phyloP scores from a whole-genome alignment of 176 grass and related monocot genomes.

The Carex kokanica region DNA sequence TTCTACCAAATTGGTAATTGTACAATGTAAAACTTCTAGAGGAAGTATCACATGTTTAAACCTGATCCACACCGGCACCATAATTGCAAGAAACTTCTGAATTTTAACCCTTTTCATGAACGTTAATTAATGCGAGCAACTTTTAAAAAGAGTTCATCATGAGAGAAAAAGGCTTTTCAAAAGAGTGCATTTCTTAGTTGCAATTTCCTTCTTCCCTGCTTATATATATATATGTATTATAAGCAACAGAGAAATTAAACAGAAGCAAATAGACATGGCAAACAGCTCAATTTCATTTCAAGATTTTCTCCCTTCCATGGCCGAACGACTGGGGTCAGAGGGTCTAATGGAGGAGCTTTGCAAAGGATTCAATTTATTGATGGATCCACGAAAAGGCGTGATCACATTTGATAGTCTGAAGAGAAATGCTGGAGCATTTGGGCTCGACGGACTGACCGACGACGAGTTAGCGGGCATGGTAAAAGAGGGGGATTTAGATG shows the following conservation, averaged over 20 bases:
- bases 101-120: background rate
- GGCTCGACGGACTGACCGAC: slow-evolving; percentile 30
- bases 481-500: slow-evolving; percentile 36
- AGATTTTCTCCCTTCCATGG: slow-evolving; percentile 16
- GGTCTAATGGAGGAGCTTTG: slow-evolving; percentile 46
- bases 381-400: slow-evolving; percentile 20
- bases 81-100: slow-evolving; percentile 15
- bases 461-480: slow-evolving; percentile 41
- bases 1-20: background rate
- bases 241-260: background rate
- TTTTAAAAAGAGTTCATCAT: background rate
- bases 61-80: background rate
- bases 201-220: slow-evolving; percentile 20
- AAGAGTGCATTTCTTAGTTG: slow-evolving; percentile 10
- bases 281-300: slow-evolving; percentile 22
- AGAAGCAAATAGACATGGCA: slow-evolving; percentile 3
- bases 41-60: background rate
- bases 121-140: background rate
- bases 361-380: slow-evolving; percentile 42
- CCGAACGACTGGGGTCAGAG: slow-evolving; percentile 26
- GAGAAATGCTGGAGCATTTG: slow-evolving; percentile 24
- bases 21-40: background rate
- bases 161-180: slow-evolving; percentile 13
- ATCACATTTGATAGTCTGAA: slow-evolving; percentile 41
- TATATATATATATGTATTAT: background rate